These are phyloP conservation scores for Litsea cubeba DNA, from an alignment of 164 flowering plant genomes.

Conservation along the genomic window DNA sequence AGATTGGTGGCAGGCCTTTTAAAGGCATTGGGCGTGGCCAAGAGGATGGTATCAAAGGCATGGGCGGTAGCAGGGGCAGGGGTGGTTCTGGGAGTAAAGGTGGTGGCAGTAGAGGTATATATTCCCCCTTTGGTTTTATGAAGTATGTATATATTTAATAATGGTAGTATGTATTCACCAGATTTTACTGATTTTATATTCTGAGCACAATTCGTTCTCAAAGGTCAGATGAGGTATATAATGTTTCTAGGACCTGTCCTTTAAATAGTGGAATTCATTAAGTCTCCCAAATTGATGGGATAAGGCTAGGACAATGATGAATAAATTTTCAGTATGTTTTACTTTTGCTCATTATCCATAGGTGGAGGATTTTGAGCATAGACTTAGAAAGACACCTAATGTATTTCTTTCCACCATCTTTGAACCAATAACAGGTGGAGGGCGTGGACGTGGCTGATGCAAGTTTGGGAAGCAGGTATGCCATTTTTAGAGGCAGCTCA, in stretches of 20 bases:
- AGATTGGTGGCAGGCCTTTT: conserved; percentile 37
- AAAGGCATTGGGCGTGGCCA: conserved; percentile 51
- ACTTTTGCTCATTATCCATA: not conserved
- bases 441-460: conserved; percentile 52
- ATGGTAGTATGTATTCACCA: not conserved
- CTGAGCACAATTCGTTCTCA: not conserved
- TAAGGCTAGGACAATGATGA: no score
- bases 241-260: no score
- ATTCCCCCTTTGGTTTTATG: not conserved
- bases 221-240: not conserved
- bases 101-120: conserved; percentile 36
- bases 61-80: conserved; percentile 44
- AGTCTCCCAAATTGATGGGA: not conserved
- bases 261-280: no score
- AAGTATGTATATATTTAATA: not conserved
- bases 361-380: not conserved
- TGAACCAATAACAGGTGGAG: conserved; percentile 37
- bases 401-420: not conserved
- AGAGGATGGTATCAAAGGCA: conserved; percentile 49
- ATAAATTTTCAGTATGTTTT: not conserved
- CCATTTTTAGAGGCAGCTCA: conserved; percentile 12
- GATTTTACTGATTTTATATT: no score
- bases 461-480: conserved; percentile 2
- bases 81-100: conserved; percentile 41
- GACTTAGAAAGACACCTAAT: not conserved